Conservation (phyloP, 768 basidiomycete genomes). For the Mycena amicta region DNA sequence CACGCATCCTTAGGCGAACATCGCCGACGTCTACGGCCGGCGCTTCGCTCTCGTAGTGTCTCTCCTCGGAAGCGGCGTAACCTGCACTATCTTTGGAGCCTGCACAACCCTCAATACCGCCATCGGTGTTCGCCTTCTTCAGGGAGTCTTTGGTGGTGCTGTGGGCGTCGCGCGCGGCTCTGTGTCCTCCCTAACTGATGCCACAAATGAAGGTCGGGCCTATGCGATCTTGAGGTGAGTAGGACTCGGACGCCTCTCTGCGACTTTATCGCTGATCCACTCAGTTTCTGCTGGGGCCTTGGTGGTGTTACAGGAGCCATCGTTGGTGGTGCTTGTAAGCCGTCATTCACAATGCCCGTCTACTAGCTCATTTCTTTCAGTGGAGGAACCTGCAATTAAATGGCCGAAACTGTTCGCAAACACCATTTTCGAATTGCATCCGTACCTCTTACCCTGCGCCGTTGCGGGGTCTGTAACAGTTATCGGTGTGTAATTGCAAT, state of each 20-base stretch:
- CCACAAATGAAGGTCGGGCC: conserved; percentile 90
- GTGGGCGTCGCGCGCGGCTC: conserved; percentile 93
- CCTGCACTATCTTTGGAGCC: conserved; percentile 79
- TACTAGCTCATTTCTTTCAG: conserved; percentile 37
- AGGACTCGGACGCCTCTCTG: too few relatives aligned
- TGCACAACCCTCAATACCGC: conserved; percentile 77
- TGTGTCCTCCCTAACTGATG: conserved; percentile 87
- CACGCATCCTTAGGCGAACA: conserved; percentile 68
- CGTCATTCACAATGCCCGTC: conserved; percentile 4
- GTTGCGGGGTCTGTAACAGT: conserved; percentile 79
- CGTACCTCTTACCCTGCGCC: conserved; percentile 87
- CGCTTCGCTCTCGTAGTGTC: conserved; percentile 84
- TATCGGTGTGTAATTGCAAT: conserved; percentile 47
- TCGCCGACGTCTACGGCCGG: conserved; percentile 88
- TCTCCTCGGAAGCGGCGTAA: conserved; percentile 81
- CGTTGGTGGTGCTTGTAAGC: conserved; percentile 63
- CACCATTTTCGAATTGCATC: conserved; percentile 73
- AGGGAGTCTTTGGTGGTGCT: conserved; percentile 91
- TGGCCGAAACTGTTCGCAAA: conserved; percentile 78
- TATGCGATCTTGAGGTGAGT: conserved; percentile 87
- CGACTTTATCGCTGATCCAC: too few relatives aligned
- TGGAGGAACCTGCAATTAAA: conserved; percentile 83
- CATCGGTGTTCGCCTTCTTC: conserved; percentile 81
- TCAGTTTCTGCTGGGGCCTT: conserved; percentile 94
- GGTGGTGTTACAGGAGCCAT: conserved; percentile 92